Base-by-base conservation (phyloP, 371 early-diverging fungal genomes). In the Mortierella sp. region DNA sequence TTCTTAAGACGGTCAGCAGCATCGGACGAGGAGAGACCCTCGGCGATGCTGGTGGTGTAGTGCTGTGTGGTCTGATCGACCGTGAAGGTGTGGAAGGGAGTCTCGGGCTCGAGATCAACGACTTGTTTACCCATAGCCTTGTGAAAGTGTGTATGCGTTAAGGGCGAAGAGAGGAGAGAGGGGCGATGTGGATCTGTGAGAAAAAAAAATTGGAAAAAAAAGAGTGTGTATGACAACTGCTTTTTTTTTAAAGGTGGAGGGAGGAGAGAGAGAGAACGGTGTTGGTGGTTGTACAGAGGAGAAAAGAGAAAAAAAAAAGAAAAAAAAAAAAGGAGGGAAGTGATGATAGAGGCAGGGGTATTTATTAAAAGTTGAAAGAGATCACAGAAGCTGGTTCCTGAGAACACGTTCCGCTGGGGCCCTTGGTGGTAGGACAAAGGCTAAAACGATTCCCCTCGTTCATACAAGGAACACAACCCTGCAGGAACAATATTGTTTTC, bases 141-240 rank as follows among this genome's bases (percentile, higher is more conserved):
- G 77, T 70, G 72, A 47, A 52, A 77, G 55, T 44, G 10, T 24
- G 13, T 1, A n/a, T n/a, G n/a, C n/a, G 31, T 45, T 34, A 16
- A 8, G 42, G 34, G 19, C 2, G 28, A 14, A 16, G 58, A 60
- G 90, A 98, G 98, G 82, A 97, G 97, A 2, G 97, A 97, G 10
- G 9, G 9, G 21, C 1, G 38, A 8, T 38, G 19, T 65, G 65
- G 48, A 65, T 65, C 38, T 38, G 65, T 21, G 65, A 65, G 65
- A 65, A 65, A 65, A 65, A 65, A 65, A 65, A 65, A 21, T 9
- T 60, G 31, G 34, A 24, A 65, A 65, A 65, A 65, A 65, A 65
- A 65, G 65, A 65, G 65, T 38, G 65, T 65, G 24, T 19, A 38
- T 65, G 21, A 65, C 65, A 38, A 65, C 65, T 65, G 65, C 65